Evolutionary conservation across 75 land plant species (phyloP), one percentile per base, ranked within the genome.

Genomic region (Sequoiadendron giganteum): DNA sequence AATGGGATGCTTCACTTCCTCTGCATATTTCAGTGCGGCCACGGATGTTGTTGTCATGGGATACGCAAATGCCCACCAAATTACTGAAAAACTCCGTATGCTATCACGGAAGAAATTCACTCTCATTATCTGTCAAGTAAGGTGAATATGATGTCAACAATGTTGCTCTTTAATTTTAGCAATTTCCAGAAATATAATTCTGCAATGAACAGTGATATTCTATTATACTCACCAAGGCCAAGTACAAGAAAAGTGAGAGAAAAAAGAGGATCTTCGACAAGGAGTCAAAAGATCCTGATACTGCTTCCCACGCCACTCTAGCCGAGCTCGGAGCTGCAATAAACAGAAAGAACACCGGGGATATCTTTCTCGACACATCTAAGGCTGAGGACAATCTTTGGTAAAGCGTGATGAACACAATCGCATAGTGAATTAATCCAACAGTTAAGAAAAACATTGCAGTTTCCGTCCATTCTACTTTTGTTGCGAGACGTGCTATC

Each of bases 351-450:
- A 96, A 96, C 47, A 95, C 94, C 4, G 96, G 97, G 88, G 94
- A 94, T 6, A 93, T 92, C 85, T 95, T 95, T 86, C 94, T 96
- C 1, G 97, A 96, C 3, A 96, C 91, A 38, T 2, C 5, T 2
- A 45, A 91, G 1, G 94, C 97, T 0, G 94, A 8, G 96, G 97
- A 90, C 94, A 94, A 13, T 93, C 93, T 81, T 93, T 95, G 84
- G 93, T 96, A 2, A 96, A 96, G 11, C 94, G 93, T 43, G 95
- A 89, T 95, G 86, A 96, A 96, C 13, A 96, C 89, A 28, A 96
- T 95, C 1, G 70, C 56, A 85, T 94, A 96, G 76, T 96, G 97
- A 72, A 94, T 93, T 79, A 93, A 86, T 14, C 97, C 97, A 3
- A 96, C 90, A 0, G 97, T 93, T 65, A 91, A 95, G 87, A 95